Evolutionary conservation across 768 basidiomycete genomes (phyloP).

Genomic region (Boletus sp.): DNA sequence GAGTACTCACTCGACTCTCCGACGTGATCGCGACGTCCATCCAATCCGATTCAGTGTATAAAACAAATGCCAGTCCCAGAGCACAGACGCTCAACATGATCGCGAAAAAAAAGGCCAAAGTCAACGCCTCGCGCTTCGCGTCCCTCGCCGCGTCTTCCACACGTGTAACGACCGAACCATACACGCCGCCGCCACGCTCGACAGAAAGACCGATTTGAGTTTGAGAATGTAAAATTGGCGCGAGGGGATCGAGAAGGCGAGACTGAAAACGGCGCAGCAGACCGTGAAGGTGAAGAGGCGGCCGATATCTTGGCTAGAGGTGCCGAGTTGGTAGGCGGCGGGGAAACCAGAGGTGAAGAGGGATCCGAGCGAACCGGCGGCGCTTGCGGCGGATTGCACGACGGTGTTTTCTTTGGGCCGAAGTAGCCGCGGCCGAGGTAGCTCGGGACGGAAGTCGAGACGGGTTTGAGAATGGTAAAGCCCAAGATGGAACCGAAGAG

Average conservation of each 20-base stretch:
- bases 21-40: conserved; percentile 57
- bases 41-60: conserved; percentile 58
- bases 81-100: conserved; percentile 55
- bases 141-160: conserved; percentile 44
- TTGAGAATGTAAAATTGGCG: conserved; percentile 60
- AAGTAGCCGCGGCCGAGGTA: conserved; percentile 51
- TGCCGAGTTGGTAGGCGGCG: conserved; percentile 53
- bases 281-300: conserved; percentile 53
- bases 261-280: conserved; percentile 56
- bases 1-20: conserved; percentile 51
- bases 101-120: conserved; percentile 43
- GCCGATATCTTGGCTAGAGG: conserved; percentile 51
- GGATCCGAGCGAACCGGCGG: conserved; percentile 57
- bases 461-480: conserved; percentile 56
- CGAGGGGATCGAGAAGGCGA: conserved; percentile 64
- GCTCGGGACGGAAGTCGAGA: conserved; percentile 46
- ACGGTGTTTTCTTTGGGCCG: conserved; percentile 55
- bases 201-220: conserved; percentile 62
- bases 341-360: conserved; percentile 59
- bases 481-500: conserved; percentile 43
- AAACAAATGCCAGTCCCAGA: conserved; percentile 63
- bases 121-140: conserved; percentile 54
- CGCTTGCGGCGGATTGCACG: conserved; percentile 25
- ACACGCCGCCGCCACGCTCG: conserved; percentile 63
- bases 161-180: conserved; percentile 61